Percentiles rank a stretch among this genome's conserved stretches.
phyloP scores from a whole-genome alignment of 1,139 yeast species.

The Magnusiomyces starmeri region DNA sequence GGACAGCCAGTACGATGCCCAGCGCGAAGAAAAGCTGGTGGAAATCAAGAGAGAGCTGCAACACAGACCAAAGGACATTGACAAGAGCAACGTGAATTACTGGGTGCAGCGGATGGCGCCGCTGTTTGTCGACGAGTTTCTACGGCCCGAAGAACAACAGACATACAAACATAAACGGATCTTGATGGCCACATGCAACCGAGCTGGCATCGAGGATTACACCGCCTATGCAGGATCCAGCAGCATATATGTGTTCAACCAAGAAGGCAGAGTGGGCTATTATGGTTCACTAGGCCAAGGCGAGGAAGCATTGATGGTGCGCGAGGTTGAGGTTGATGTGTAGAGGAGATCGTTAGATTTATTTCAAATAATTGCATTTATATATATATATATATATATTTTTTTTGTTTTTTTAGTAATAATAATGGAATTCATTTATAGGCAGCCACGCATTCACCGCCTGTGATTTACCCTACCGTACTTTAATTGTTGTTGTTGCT shows the following conservation, averaged over 20 bases:
- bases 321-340: constrained; percentile 18
- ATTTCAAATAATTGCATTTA: too few species aligned
- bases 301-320: constrained; percentile 22
- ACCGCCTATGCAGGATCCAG: constrained; percentile 71
- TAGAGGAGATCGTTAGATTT: background rate
- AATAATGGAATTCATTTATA: too few species aligned
- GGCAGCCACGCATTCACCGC: too few species aligned
- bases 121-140: constrained; percentile 35
- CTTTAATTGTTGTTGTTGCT: too few species aligned
- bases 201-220: constrained; percentile 67
- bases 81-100: constrained; percentile 42
- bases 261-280: constrained; percentile 13
- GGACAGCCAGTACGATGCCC: constrained; percentile 14
- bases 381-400: too few species aligned
- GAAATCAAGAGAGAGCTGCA: constrained; percentile 17
- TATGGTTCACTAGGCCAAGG: constrained; percentile 23
- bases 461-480: too few species aligned
- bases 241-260: constrained; percentile 19
- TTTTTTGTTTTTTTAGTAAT: too few species aligned
- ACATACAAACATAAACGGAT: constrained; percentile 19
- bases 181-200: constrained; percentile 52
- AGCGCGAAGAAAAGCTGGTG: background rate
- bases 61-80: constrained; percentile 32
- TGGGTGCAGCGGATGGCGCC: constrained; percentile 75
- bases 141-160: constrained; percentile 23